Conservation (phyloP, 2,329 filamentous ascomycete species). For the Clonostachys sp. region DNA sequence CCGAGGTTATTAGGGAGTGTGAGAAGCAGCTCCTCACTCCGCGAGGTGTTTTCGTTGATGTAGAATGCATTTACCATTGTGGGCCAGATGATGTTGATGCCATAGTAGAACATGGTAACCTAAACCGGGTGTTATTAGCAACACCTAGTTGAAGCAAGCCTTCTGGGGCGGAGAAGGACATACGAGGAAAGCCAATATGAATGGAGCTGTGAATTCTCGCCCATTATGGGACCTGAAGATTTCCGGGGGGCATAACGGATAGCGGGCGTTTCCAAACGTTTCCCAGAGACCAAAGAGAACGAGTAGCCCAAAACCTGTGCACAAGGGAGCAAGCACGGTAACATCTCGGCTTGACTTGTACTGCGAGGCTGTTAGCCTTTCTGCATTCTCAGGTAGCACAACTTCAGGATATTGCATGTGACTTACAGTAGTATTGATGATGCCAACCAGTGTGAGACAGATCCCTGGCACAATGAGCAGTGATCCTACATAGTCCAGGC, state of each 20-base stretch:
- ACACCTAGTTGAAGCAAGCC: too few relatives aligned
- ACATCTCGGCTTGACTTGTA: constrained; percentile 2
- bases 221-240: constrained; percentile 37
- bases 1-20: constrained; percentile 37
- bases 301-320: constrained; percentile 25
- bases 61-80: constrained; percentile 53
- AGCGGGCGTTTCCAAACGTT: constrained; percentile 24
- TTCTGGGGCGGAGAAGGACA: too few relatives aligned
- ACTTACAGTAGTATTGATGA: constrained; percentile 25
- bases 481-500: constrained; percentile 29
- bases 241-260: constrained; percentile 33
- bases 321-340: constrained; percentile 27
- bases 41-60: constrained; percentile 66
- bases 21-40: constrained; percentile 65
- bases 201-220: constrained; percentile 40
- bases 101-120: constrained; percentile 46
- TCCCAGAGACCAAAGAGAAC: constrained; percentile 29
- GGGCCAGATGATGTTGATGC: constrained; percentile 36
- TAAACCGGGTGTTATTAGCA: too few relatives aligned
- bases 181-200: constrained; percentile 34
- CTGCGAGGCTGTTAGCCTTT: constrained; percentile 3
- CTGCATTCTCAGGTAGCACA: too few relatives aligned
- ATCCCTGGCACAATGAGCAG: constrained; percentile 26
- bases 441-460: constrained; percentile 28
- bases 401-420: constrained; percentile 17